These are phyloP conservation scores for Neofusicoccum laricinum DNA, from an alignment of 2,329 filamentous ascomycete genomes.

Conservation along the genomic window DNA sequence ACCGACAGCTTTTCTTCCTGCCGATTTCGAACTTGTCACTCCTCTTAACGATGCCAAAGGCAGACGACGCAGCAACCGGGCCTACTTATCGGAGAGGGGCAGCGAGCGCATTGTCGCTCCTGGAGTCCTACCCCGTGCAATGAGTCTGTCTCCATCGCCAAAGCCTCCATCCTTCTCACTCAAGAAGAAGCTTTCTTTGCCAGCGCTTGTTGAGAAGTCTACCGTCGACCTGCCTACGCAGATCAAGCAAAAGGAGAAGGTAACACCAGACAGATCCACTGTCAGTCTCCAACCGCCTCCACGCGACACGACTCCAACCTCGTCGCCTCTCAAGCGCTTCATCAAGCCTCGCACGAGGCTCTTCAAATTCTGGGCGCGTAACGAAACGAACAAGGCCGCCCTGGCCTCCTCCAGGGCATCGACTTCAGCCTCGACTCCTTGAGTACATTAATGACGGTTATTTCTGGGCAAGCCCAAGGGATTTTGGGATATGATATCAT, in stretches of 20 bases:
- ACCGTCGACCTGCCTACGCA: conserved; percentile 2
- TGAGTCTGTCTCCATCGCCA: conserved; percentile 9
- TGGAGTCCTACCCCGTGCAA: conserved; percentile 6
- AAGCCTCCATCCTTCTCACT: conserved; percentile 3
- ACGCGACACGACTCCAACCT: not conserved
- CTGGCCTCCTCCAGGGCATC: conserved; percentile 4
- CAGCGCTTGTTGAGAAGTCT: conserved; percentile 6
- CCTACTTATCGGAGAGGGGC: conserved; percentile 1
- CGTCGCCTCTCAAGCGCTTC: conserved; percentile 2
- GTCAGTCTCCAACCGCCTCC: not conserved
- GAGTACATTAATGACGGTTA: conserved; percentile 4
- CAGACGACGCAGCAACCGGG: not conserved
- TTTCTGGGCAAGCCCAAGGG: not conserved
- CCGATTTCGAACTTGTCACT: conserved; percentile 43
- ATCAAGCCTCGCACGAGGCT: conserved; percentile 34
- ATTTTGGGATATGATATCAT: conserved; percentile 15
- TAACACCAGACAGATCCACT: not conserved
- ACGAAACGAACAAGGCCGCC: conserved; percentile 14
- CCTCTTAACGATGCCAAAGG: not conserved
- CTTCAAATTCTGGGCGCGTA: conserved; percentile 33
- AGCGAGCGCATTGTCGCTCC: conserved; percentile 6
- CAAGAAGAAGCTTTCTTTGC: conserved; percentile 10
- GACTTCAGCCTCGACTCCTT: not conserved
- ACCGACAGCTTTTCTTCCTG: conserved; percentile 46
- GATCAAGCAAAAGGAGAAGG: not conserved